Evolutionary conservation across 2,329 filamentous ascomycete genomes (phyloP).

Genomic region (Aspergillus tubingensis): DNA sequence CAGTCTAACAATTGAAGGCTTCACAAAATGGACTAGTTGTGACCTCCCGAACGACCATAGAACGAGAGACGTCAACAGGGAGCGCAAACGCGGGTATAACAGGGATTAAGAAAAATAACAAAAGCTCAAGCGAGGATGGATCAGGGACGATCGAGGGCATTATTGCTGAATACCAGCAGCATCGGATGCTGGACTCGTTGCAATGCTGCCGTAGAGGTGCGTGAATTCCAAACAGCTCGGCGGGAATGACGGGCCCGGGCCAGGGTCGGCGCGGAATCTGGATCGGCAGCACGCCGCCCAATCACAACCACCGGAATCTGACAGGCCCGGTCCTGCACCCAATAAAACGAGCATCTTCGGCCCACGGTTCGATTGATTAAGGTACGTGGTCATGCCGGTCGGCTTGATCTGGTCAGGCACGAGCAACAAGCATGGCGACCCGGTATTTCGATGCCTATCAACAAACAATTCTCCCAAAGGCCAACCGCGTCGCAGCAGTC

Average conservation of each 20-base stretch:
- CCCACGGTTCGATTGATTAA: slow-evolving; percentile 1
- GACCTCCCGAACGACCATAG: not conserved
- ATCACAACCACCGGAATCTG: not conserved
- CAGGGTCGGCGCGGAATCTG: not conserved
- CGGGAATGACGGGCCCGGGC: slow-evolving; percentile 2
- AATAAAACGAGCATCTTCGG: not conserved
- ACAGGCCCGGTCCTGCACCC: not conserved
- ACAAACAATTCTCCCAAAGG: not conserved
- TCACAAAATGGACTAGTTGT: not conserved
- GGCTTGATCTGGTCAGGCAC: not conserved
- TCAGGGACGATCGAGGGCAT: not conserved
- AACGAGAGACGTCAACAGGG: not conserved
- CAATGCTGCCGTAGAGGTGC: not conserved
- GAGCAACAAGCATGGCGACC: not conserved
- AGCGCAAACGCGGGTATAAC: not conserved
- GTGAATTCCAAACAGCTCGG: not conserved
- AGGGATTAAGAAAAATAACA: not conserved
- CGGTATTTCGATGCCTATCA: not conserved
- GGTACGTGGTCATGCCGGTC: not conserved
- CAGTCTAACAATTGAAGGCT: not conserved
- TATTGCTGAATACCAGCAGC: not conserved
- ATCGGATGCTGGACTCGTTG: not conserved
- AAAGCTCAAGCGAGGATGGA: not conserved
- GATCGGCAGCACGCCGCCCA: not conserved
- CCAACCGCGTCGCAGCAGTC: no score